Conservation (phyloP, 2,329 filamentous ascomycete genomes). For the Cylindrodendrum hubeiense region DNA sequence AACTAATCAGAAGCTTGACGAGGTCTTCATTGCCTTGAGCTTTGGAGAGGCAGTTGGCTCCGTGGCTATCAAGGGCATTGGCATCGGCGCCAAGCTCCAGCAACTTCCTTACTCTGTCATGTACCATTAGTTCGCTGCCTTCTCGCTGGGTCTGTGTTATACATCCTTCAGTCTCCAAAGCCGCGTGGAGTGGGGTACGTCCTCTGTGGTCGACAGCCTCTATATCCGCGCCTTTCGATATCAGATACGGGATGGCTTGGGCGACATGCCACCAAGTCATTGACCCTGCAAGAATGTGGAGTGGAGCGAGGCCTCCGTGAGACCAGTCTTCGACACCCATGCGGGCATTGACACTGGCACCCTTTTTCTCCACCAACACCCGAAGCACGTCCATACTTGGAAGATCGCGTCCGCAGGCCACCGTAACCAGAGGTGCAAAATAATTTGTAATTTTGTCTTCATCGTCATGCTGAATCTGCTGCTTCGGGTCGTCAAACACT, state of each 20-base stretch:
- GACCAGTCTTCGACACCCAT: too few relatives aligned
- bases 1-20: slow-evolving; percentile 22
- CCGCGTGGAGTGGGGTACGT: slow-evolving; percentile 27
- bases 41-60: slow-evolving; percentile 19
- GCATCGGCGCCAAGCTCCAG: slow-evolving; percentile 27
- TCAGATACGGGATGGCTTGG: slow-evolving; percentile 33
- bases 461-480: neutral
- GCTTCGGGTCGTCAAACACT: slow-evolving; percentile 11
- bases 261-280: slow-evolving; percentile 33
- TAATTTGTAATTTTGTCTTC: too few relatives aligned
- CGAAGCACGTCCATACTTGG: slow-evolving; percentile 35
- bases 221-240: slow-evolving; percentile 32
- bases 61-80: slow-evolving; percentile 15
- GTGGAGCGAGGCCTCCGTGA: neutral
- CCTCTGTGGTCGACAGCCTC: slow-evolving; percentile 15
- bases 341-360: slow-evolving; percentile 8
- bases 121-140: neutral
- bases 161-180: neutral
- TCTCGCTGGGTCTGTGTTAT: too few relatives aligned
- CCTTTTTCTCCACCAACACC: slow-evolving; percentile 34
- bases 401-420: slow-evolving; percentile 21
- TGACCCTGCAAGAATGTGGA: slow-evolving; percentile 25
- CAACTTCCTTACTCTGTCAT: slow-evolving; percentile 8
- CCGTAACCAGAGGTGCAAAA: slow-evolving; percentile 10
- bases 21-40: slow-evolving; percentile 13